Evolutionary conservation across 2,329 filamentous ascomycete genomes (phyloP).

Genomic region (Boeremia exigua): DNA sequence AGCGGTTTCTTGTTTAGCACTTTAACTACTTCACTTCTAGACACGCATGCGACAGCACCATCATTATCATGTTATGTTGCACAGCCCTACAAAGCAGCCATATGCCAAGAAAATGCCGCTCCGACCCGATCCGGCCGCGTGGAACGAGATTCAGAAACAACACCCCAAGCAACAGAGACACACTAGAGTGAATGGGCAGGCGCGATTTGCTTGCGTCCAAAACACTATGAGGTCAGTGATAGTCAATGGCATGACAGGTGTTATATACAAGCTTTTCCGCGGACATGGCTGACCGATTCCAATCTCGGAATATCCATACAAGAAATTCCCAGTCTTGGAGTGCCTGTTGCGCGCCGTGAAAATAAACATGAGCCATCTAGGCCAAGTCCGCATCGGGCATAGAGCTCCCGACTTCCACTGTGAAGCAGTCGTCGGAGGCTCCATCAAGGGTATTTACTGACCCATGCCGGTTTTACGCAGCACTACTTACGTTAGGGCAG

Average conservation of each 20-base stretch:
- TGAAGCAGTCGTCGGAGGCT: conserved; percentile 33
- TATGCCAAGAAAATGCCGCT: neutral
- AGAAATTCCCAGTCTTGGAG: neutral
- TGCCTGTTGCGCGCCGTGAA: neutral
- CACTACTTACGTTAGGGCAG: conserved; percentile 22
- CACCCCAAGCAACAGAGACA: conserved; percentile 16
- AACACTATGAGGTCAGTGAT: conserved; percentile 1
- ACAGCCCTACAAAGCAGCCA: neutral
- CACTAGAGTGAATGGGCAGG: neutral
- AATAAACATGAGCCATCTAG: conserved; percentile 27
- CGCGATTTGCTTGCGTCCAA: conserved; percentile 4
- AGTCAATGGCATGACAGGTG: neutral
- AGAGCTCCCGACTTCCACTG: conserved; percentile 37
- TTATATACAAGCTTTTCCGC: conserved; percentile 1
- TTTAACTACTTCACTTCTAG: neutral
- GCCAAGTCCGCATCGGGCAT: conserved; percentile 34
- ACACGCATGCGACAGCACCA: neutral
- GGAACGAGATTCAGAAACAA: conserved; percentile 16
- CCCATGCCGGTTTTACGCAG: neutral
- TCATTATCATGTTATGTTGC: neutral
- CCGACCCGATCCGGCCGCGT: conserved; percentile 1
- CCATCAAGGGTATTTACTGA: conserved; percentile 25
- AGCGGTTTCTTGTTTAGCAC: neutral
- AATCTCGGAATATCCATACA: no score
- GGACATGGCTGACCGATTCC: conserved; percentile 1